phyloP scores from a whole-genome alignment of 2,329 filamentous ascomycete genomes.

The Penicillium corylophilum region DNA sequence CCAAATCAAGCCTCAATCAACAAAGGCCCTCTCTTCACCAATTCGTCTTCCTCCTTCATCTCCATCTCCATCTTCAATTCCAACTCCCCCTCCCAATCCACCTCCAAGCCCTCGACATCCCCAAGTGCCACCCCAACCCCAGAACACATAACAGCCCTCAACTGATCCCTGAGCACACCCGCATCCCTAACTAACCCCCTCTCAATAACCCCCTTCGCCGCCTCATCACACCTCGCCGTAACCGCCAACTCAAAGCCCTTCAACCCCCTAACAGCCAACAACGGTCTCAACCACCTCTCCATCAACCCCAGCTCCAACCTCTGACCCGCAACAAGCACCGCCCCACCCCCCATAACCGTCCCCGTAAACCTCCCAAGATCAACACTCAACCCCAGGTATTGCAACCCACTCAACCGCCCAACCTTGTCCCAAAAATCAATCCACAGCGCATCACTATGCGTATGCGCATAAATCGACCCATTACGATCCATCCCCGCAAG shows the following conservation, averaged over 20 bases:
- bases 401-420: conserved; percentile 17
- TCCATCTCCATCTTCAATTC: neutral
- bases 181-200: conserved; percentile 28
- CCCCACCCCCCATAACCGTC: conserved; percentile 8
- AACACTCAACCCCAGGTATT: conserved; percentile 26
- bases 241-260: conserved; percentile 34
- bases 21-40: conserved; percentile 14
- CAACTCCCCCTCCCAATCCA: neutral
- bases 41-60: conserved; percentile 1
- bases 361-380: conserved; percentile 34
- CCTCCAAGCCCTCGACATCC: conserved; percentile 3
- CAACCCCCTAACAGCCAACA: conserved; percentile 31
- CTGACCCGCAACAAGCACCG: conserved; percentile 20
- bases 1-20: conserved; percentile 30
- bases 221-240: conserved; percentile 33
- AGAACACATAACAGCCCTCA: conserved; percentile 27
- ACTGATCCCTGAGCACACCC: conserved; percentile 24
- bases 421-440: conserved; percentile 31
- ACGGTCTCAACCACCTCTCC: conserved; percentile 32
- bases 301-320: conserved; percentile 25
- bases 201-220: conserved; percentile 28
- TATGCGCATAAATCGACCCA: conserved; percentile 36
- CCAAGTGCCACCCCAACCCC: conserved; percentile 8
- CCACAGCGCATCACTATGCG: conserved; percentile 38
- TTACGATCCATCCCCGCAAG: conserved; percentile 30